Conservation (phyloP, 2,329 filamentous ascomycete genomes). For the Beauveria varroae region DNA sequence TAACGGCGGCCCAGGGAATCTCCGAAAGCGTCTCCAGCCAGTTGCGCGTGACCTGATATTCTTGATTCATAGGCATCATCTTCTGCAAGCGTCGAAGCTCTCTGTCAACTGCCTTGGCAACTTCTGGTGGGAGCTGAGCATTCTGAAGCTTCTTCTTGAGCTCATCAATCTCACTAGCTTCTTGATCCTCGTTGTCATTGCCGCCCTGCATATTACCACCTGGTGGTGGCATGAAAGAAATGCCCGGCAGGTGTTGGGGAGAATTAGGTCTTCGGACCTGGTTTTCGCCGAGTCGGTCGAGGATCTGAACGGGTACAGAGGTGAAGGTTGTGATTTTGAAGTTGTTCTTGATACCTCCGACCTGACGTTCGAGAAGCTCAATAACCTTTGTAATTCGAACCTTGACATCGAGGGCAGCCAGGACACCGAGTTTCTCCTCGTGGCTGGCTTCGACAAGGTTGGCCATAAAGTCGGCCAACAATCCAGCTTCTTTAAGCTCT, state of each 20-base stretch:
- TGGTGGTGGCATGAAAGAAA: constrained; percentile 27
- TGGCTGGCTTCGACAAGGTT: constrained; percentile 82
- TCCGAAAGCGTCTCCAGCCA: constrained; percentile 92
- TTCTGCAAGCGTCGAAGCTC: constrained; percentile 84
- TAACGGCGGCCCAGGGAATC: constrained; percentile 82
- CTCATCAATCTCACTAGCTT: constrained; percentile 84
- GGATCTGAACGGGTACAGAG: constrained; percentile 55
- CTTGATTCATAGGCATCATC: constrained; percentile 93
- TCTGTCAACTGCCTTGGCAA: constrained; percentile 80
- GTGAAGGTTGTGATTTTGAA: constrained; percentile 77
- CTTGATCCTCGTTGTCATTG: constrained; percentile 62
- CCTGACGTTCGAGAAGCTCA: constrained; percentile 74
- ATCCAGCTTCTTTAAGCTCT: constrained; percentile 71
- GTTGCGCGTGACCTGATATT: constrained; percentile 87
- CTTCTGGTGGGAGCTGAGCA: constrained; percentile 75
- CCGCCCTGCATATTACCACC: constrained; percentile 31
- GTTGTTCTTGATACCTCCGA: constrained; percentile 76
- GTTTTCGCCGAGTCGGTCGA: constrained; percentile 42
- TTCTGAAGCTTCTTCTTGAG: constrained; percentile 80
- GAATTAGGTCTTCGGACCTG: constrained; percentile 26
- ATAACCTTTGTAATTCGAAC: constrained; percentile 74
- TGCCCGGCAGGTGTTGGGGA: constrained; percentile 31
- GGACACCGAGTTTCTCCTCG: constrained; percentile 82
- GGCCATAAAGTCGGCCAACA: constrained; percentile 92
- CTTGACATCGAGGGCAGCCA: constrained; percentile 73